These are phyloP conservation scores for Colletotrichum simmondsii DNA, from an alignment of 2,329 filamentous ascomycete species.

Conservation along the genomic window DNA sequence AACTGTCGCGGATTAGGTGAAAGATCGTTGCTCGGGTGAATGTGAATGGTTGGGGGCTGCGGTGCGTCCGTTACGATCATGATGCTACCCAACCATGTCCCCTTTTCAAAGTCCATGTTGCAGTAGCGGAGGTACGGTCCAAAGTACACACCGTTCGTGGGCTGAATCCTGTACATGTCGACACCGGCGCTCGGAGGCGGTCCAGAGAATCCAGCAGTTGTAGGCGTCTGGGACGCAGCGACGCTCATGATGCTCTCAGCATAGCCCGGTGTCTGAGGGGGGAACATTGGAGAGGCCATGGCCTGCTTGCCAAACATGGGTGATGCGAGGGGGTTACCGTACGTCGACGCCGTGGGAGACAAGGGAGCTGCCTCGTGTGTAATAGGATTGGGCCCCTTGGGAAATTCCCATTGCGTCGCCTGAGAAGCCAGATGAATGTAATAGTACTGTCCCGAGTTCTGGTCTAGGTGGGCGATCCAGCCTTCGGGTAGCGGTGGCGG, in stretches of 20 bases:
- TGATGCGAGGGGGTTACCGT: constrained; percentile 78
- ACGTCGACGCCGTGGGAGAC: constrained; percentile 83
- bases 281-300: constrained; percentile 83
- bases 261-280: constrained; percentile 85
- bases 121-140: constrained; percentile 95
- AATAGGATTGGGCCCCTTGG: constrained; percentile 91
- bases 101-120: constrained; percentile 95
- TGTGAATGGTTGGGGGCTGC: constrained; percentile 94
- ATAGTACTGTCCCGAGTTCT: constrained; percentile 97
- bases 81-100: constrained; percentile 93
- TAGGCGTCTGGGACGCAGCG: constrained; percentile 77
- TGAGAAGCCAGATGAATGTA: constrained; percentile 97
- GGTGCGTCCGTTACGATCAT: constrained; percentile 90
- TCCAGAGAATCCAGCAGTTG: constrained; percentile 84
- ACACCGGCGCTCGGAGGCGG: constrained; percentile 91
- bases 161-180: constrained; percentile 92
- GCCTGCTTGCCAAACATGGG: constrained; percentile 76
- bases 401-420: constrained; percentile 98
- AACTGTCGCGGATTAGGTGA: constrained; percentile 93
- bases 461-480: constrained; percentile 97
- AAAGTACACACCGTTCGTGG: constrained; percentile 98
- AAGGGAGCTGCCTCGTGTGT: constrained; percentile 84
- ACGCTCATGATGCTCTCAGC: constrained; percentile 89
- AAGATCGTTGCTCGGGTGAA: constrained; percentile 89
- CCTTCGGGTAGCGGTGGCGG: constrained; percentile 95